Conservation (phyloP, 768 basidiomycete genomes). For the Lanmaoa pseudosensibilis region DNA sequence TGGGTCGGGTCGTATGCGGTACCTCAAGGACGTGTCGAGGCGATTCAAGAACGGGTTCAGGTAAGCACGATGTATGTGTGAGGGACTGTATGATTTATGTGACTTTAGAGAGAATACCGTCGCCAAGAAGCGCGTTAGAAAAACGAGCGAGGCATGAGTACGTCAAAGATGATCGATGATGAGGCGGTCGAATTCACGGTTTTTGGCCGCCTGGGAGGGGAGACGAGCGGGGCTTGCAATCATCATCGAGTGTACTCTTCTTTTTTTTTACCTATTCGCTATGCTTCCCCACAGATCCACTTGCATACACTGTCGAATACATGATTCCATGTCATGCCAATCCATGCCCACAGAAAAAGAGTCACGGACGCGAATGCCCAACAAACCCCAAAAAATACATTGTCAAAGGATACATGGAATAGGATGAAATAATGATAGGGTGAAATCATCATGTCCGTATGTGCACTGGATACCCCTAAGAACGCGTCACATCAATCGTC, state of each 20-base stretch:
- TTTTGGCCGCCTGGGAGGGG: neutral
- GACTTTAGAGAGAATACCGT: constrained; percentile 76
- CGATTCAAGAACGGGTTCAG: constrained; percentile 99
- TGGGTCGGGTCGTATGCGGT: constrained; percentile 92
- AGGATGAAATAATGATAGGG: constrained; percentile 19
- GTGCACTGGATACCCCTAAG: neutral
- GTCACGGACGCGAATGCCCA: neutral
- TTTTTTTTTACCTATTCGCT: constrained; percentile 2
- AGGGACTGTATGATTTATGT: neutral
- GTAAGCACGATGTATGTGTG: constrained; percentile 35
- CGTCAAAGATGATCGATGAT: neutral
- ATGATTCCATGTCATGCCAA: constrained; percentile 14
- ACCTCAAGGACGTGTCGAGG: constrained; percentile 90
- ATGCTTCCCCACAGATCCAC: constrained; percentile 9
- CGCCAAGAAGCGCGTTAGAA: constrained; percentile 80
- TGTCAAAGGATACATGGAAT: constrained; percentile 18
- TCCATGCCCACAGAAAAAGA: neutral
- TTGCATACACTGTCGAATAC: constrained; percentile 13
- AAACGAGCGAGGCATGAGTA: constrained; percentile 48
- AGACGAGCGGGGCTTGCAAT: neutral
- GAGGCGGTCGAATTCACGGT: neutral
- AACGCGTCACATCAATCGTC: constrained; percentile 11
- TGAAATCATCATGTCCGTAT: neutral
- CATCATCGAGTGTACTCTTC: constrained; percentile 18
- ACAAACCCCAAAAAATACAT: neutral